Evolutionary conservation across 2,329 filamentous ascomycete species (phyloP), one percentile per base, ranked within the genome.

Genomic region (Allantophomopsis lycopodina): DNA sequence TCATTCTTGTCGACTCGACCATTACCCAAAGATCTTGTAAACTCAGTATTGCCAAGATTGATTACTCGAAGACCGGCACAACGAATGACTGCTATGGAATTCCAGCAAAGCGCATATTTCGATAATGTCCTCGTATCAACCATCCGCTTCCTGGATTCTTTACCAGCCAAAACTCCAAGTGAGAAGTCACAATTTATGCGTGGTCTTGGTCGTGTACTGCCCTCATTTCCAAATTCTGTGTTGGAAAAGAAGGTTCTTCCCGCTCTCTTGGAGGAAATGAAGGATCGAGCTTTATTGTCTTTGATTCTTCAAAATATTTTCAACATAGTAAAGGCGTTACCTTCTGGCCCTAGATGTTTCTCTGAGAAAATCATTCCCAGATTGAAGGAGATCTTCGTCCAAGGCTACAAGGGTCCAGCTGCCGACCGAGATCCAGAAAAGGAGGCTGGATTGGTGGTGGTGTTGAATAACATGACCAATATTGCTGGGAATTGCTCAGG

Each of bases 121-220:
- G 87, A 98, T 60, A 98, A 96, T 53, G 84, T 96, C 35, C 68
- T 98, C 4, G 86, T 98, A 16, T 94, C 88, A 0, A 95, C 91
- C 0, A 94, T 98, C 45, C 83, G 91, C 11, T 98, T 98, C 54
- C 66, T 98, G 18, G 91, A 98, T 51, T 74, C 79, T 0, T 76
- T 98, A 43, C 89, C 91, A 0, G 84, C 85, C 28, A 98, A 98
- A 63, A 94, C 87, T 1, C 72, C 84, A 0, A 83, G 76, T 45
- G 91, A 98, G 55, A 98, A 98, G 57, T 72, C 81, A 6, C 80
- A 87, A 42, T 98, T 98, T 56, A 75, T 98, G 71, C 77, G 86
- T 40, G 91, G 91, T 0, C 65, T 98, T 8, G 79, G 81, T 48
- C 82, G 86, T 39, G 87, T 98, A 10, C 62, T 98, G 41, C 81